phyloP scores from a whole-genome alignment of 2,329 filamentous ascomycete genomes.

The Neofusicoccum sp. region DNA sequence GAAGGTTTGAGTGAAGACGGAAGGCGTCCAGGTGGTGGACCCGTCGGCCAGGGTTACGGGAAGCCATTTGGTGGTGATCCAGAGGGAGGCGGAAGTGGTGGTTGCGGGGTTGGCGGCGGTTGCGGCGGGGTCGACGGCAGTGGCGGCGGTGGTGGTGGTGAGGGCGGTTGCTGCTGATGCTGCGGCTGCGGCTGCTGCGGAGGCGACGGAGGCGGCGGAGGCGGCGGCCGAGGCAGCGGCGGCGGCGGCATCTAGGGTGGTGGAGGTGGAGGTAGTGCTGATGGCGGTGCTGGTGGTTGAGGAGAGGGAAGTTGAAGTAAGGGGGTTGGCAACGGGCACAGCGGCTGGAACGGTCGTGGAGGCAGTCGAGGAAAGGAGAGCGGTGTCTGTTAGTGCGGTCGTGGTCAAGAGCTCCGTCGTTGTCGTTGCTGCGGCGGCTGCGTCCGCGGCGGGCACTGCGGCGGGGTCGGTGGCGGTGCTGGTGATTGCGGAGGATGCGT shows the following conservation, averaged over 20 bases:
- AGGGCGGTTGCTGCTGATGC: not conserved
- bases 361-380: not conserved
- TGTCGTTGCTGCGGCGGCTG: not conserved
- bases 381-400: too few relatives aligned
- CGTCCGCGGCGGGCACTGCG: not conserved
- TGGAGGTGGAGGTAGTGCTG: not conserved
- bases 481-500: not conserved
- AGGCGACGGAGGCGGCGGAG: not conserved
- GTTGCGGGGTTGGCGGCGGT: not conserved
- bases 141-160: not conserved
- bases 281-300: not conserved
- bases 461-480: not conserved
- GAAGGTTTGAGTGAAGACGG: not conserved
- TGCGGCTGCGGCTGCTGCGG: not conserved
- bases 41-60: not conserved
- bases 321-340: not conserved
- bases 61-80: not conserved
- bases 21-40: not conserved
- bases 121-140: not conserved
- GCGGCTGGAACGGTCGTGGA: not conserved
- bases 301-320: not conserved
- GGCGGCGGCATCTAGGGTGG: not conserved
- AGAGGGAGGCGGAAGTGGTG: not conserved
- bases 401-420: too few relatives aligned
- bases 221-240: not conserved